Percentiles rank a stretch among this genome's conserved stretches.
Evolutionary conservation across 2,329 filamentous ascomycete species (phyloP).

Genomic region (Ophioceras dolichostomum): DNA sequence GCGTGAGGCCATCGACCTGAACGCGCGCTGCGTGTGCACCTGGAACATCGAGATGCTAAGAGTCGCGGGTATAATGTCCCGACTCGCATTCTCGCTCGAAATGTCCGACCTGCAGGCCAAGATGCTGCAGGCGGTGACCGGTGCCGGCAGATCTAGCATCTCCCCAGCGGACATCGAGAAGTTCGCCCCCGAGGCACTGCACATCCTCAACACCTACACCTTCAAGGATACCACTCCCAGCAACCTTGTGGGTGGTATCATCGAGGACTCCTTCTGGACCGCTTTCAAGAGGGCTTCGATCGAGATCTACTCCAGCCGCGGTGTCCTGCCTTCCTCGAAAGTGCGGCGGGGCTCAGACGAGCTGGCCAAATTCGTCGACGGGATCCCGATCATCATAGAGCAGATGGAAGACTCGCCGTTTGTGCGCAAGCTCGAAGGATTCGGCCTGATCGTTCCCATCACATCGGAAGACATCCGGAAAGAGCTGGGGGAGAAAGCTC

Average conservation of each 20-base stretch:
- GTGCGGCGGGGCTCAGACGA: slow-evolving; percentile 65
- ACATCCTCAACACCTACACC: slow-evolving; percentile 77
- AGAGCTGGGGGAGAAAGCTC: slow-evolving; percentile 70
- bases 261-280: slow-evolving; percentile 95
- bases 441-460: slow-evolving; percentile 76
- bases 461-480: slow-evolving; percentile 76
- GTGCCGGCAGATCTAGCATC: slow-evolving; percentile 35
- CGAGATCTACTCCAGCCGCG: slow-evolving; percentile 78
- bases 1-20: slow-evolving; percentile 90
- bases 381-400: slow-evolving; percentile 75
- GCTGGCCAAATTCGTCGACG: slow-evolving; percentile 63
- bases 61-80: slow-evolving; percentile 78
- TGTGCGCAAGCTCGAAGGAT: slow-evolving; percentile 68
- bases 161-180: slow-evolving; percentile 51
- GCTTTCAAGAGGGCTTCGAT: slow-evolving; percentile 73
- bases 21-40: slow-evolving; percentile 83
- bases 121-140: slow-evolving; percentile 28
- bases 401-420: slow-evolving; percentile 64
- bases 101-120: slow-evolving; percentile 64
- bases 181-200: slow-evolving; percentile 66
- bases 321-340: slow-evolving; percentile 71
- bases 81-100: slow-evolving; percentile 78
- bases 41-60: slow-evolving; percentile 95
- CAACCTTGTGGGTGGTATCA: slow-evolving; percentile 66
- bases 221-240: slow-evolving; percentile 87